Base-by-base conservation (phyloP, 768 basidiomycete genomes). In the Scleroderma bovista region DNA sequence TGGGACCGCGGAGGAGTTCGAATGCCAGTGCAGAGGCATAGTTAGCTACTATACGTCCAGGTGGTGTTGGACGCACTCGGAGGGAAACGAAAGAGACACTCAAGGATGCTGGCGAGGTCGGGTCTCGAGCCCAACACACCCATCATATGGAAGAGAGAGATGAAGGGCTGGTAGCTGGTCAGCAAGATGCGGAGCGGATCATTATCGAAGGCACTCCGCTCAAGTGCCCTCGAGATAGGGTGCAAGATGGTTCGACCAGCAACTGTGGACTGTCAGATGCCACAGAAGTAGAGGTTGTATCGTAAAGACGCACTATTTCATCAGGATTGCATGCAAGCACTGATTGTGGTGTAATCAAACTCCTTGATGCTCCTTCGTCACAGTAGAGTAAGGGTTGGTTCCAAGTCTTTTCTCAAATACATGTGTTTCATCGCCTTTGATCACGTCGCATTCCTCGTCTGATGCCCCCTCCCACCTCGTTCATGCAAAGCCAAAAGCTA, bases 131-230 rank as follows among this genome's bases (percentile, higher is more conserved):
- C 66, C 50, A 71, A 59, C 48, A 83, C 71, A 31, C 80, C 83
- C 34, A 87, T 77, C 69, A 86, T 80, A 59, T 81, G 79, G 77
- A 94, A 86, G 61, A 93, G 75, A 9, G 88, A 90, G 59, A 91
- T 80, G 76, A 93, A 88, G 6, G 90, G 83, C 66, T 92, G 89
- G 72, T 92, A 93, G 50, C 87, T 86, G 9, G 84, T 82, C 69
- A 91, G 70, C 65, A 86, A 72, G 64, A 93, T 74, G 58, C 87
- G 84, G 46, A 93, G 78, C 32, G 87, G 83, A 68, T 88, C 84
- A 51, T 77, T 80, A 51, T 84, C 81, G 71, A 84, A 87, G 16
- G 84, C 79, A 66, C 93, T 84, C 52, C 80, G 82, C 62, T 88
- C 79, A 45, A 93, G 77, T 24, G 88, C 78, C 44, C 64, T 72